These are phyloP conservation scores for Globisporangium splendens DNA, from an alignment of 352 stramenopile species.

Conservation along the genomic window DNA sequence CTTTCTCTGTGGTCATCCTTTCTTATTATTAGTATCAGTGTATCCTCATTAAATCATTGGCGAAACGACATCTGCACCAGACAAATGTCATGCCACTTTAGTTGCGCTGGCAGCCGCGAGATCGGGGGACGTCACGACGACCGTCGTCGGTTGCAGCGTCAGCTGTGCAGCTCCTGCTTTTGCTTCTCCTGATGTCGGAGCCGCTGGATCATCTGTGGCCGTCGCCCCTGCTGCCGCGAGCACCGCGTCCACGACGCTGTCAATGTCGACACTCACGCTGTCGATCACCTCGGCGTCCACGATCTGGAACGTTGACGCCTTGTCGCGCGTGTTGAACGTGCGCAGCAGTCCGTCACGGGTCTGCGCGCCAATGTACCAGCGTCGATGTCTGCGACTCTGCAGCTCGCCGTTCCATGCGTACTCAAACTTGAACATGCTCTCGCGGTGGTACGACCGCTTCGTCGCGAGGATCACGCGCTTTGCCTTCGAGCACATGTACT, in stretches of 20 bases:
- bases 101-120: neutral
- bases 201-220: no score
- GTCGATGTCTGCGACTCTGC: slow-evolving; percentile 58
- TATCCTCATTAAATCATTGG: neutral
- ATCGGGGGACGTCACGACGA: neutral
- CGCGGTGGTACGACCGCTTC: slow-evolving; percentile 45
- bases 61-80: neutral
- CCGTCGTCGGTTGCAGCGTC: no score
- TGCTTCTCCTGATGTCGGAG: no score
- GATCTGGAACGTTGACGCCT: slow-evolving; percentile 53
- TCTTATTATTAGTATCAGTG: neutral
- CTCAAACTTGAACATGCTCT: slow-evolving; percentile 66
- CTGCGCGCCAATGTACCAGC: slow-evolving; percentile 69
- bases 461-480: slow-evolving; percentile 47
- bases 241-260: slow-evolving; percentile 5
- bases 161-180: no score
- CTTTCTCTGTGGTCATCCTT: neutral
- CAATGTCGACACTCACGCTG: slow-evolving; percentile 29
- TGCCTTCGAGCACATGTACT: slow-evolving; percentile 52
- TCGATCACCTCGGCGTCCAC: slow-evolving; percentile 57
- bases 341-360: slow-evolving; percentile 60
- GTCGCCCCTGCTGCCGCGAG: neutral
- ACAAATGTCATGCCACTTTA: neutral
- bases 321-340: slow-evolving; percentile 57
- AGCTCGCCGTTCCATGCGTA: slow-evolving; percentile 63